Conservation (phyloP, 345 rosid species). For the Abelmoschus esculentus region DNA sequence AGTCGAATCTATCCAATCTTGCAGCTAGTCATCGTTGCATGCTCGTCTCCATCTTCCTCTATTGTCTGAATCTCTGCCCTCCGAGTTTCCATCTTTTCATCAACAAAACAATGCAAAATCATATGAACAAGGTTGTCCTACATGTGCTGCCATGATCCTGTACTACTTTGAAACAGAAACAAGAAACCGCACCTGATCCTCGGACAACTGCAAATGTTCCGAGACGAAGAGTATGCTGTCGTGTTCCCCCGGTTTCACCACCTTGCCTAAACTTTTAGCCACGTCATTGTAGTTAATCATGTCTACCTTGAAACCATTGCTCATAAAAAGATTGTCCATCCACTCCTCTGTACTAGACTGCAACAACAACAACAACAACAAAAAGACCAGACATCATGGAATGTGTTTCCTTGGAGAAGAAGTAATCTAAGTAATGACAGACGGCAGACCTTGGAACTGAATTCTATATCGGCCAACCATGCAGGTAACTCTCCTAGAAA, state of each 20-base stretch:
- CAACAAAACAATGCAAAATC: no score
- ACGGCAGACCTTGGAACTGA: conserved; percentile 37
- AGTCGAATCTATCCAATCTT: conserved; percentile 71
- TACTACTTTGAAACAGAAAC: not conserved
- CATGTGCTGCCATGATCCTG: not conserved
- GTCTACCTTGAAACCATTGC: conserved; percentile 52
- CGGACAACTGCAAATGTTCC: conserved; percentile 46
- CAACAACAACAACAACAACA: no score
- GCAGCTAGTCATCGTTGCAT: conserved; percentile 78
- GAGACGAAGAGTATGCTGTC: conserved; percentile 19
- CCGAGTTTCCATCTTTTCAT: conserved; percentile 68
- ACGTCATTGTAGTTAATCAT: conserved; percentile 39
- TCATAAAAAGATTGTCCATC: conserved; percentile 64
- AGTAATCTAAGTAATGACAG: not conserved
- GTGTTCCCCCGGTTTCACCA: conserved; percentile 30
- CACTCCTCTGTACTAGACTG: conserved; percentile 47
- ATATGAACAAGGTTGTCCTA: no score
- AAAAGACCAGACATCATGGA: conserved; percentile 1
- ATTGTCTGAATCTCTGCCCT: conserved; percentile 40
- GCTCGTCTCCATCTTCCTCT: conserved; percentile 77
- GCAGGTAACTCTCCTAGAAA: not conserved
- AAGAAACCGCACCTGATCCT: conserved; percentile 59
- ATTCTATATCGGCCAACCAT: conserved; percentile 44
- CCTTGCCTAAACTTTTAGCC: conserved; percentile 49
- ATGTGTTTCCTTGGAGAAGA: conserved; percentile 5